Evolutionary conservation across 768 basidiomycete species (phyloP), one percentile per base, ranked within the genome.

Genomic region (Boletus rubroflammeus): DNA sequence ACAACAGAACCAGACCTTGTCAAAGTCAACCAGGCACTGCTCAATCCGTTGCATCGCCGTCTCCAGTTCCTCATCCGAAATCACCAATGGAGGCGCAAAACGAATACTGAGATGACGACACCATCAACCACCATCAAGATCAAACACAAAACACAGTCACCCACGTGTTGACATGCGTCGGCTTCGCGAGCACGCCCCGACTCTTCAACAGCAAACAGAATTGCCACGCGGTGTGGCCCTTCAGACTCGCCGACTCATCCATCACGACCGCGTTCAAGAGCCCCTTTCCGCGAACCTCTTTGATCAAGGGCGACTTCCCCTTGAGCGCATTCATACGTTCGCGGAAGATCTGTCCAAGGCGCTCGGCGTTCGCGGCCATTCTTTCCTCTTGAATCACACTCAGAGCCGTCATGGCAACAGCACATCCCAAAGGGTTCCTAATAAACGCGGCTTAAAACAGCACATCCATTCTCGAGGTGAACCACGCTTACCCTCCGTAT

Each of bases 41-140:
- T 82, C 83, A 64, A 99, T 92, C 52, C 90, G 83, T 52, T 69
- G 71, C 14, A 97, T 79, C 21, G 86, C 88, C 69, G 82, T 84
- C 68, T 78, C 75, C 56, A 98, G 67, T 56, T 97, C 93, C 19
- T 81, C 84, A 64, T 97, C 93, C n/a, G 83, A 78, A 54, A 99
- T 99, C 57, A 98, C 92, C 51, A 99, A 73, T 3, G 96, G 96
- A 3, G 96, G 96, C 2, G 97, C 93, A 68, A 99, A 96, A 31
- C 96, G 93, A 62, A 99, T 90, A 50, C 94, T 98, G 23, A 2
- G 23, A 63, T 17, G 25, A 50, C 21, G 13, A 38, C 14, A 45
- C 7, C 39, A 49, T 56, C 43, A 54, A 32, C 35, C 29, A 29
- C 42, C 23, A 6, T 29, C 38, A 4, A n/a, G 6, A 21, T 17